These are phyloP conservation scores for Clitopilus hobsonii DNA, from an alignment of 768 basidiomycete genomes.

Conservation along the genomic window DNA sequence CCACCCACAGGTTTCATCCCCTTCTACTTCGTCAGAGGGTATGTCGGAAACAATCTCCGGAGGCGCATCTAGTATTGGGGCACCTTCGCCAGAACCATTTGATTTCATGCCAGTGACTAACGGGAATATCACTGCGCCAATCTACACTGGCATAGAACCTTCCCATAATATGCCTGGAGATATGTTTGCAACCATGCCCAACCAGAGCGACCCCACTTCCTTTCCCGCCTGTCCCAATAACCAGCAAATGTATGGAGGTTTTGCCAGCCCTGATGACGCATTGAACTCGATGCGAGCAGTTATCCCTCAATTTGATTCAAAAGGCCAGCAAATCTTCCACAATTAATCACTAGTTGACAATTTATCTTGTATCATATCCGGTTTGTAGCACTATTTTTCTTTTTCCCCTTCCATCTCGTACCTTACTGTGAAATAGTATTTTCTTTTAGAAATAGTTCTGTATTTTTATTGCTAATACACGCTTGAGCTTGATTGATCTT, in stretches of 20 bases:
- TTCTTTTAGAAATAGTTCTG: not conserved
- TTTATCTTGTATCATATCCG: not conserved
- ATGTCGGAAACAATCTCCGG: conserved; percentile 10
- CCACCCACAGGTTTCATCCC: conserved; percentile 14
- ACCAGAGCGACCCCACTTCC: not conserved
- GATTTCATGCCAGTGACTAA: not conserved
- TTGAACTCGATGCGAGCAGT: not conserved
- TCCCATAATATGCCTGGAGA: not conserved
- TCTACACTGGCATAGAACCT: not conserved
- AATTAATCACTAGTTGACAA: not conserved
- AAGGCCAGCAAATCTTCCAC: not conserved
- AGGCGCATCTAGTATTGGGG: conserved; percentile 7
- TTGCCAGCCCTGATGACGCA: not conserved
- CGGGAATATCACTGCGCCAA: not conserved
- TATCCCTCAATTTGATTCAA: not conserved
- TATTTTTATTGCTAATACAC: not conserved
- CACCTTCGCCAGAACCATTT: conserved; percentile 1
- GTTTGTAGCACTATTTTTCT: too few relatives aligned
- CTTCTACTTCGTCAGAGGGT: conserved; percentile 15
- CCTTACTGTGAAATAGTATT: not conserved
- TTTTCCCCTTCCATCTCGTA: not conserved
- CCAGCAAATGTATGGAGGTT: not conserved
- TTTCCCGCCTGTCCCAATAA: not conserved
- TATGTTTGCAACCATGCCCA: not conserved
- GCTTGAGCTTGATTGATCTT: too few relatives aligned